phyloP scores from a whole-genome alignment of 305 asterid species.

The Stenogyne calaminthoides region DNA sequence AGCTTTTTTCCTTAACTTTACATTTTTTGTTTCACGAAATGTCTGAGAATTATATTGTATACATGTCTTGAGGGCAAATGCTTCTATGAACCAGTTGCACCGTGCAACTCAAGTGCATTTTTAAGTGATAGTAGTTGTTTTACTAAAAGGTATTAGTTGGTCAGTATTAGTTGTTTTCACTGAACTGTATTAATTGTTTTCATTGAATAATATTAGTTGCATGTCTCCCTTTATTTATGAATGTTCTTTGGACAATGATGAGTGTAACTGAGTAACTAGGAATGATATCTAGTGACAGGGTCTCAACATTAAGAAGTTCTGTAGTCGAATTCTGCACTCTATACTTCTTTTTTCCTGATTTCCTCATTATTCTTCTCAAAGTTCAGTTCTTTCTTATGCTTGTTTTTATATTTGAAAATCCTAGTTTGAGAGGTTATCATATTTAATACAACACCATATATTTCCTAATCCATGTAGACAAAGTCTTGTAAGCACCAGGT shows the following conservation, averaged over 20 bases:
- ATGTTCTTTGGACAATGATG: background rate
- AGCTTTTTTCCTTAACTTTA: slow-evolving; percentile 11
- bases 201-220: background rate
- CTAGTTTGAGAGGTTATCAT: background rate
- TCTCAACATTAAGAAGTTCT: background rate
- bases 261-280: slow-evolving; percentile 7
- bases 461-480: background rate
- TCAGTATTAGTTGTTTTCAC: too few relatives aligned
- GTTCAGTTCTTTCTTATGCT: slow-evolving; percentile 5
- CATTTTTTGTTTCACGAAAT: background rate
- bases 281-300: background rate
- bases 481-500: too few relatives aligned
- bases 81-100: too few relatives aligned
- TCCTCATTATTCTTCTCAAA: background rate
- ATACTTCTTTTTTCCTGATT: background rate
- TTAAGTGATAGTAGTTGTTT: too few relatives aligned
- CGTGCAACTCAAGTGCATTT: too few relatives aligned
- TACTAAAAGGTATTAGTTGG: too few relatives aligned
- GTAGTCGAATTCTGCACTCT: background rate
- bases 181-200: too few relatives aligned
- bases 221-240: slow-evolving; percentile 1
- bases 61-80: background rate
- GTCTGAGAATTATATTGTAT: slow-evolving; percentile 17
- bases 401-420: slow-evolving; percentile 15
- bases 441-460: background rate